phyloP scores from a whole-genome alignment of 2,329 filamentous ascomycete genomes.

The Scortechinia acanthostroma region DNA sequence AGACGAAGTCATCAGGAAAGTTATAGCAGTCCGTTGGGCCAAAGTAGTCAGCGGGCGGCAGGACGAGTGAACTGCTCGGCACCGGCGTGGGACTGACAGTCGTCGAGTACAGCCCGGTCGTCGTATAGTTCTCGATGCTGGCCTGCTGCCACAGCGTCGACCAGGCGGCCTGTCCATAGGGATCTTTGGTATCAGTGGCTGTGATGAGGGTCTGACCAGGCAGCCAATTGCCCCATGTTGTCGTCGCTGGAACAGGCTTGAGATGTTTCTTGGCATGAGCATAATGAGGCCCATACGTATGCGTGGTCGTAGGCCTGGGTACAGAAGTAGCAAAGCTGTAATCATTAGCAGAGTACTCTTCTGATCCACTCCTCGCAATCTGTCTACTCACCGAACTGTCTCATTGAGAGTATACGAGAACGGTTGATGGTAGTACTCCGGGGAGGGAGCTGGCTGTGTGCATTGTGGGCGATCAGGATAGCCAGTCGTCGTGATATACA shows the following conservation, averaged over 20 bases:
- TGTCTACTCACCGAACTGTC: conserved; percentile 7
- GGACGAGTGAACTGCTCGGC: conserved; percentile 41
- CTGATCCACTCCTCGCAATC: not conserved
- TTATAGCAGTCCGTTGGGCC: conserved; percentile 35
- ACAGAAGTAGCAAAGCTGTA: conserved; percentile 18
- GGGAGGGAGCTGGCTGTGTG: conserved; percentile 6
- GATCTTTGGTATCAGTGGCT: conserved; percentile 15
- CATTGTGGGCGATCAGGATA: conserved; percentile 14
- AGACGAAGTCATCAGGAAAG: conserved; percentile 36
- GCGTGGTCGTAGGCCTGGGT: conserved; percentile 15
- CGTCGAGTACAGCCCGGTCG: conserved; percentile 26
- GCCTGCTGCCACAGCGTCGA: conserved; percentile 19
- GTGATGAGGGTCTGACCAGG: conserved; percentile 12
- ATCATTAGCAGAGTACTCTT: not conserved
- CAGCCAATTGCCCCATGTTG: conserved; percentile 22
- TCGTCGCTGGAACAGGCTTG: conserved; percentile 12
- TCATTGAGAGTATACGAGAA: conserved; percentile 18
- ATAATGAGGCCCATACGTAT: conserved; percentile 14
- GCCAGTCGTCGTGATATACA: conserved; percentile 16
- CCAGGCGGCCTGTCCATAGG: conserved; percentile 24
- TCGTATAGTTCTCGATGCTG: conserved; percentile 16
- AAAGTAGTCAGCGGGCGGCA: conserved; percentile 43
- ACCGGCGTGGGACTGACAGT: conserved; percentile 47
- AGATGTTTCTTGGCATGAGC: conserved; percentile 13
- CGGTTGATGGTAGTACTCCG: conserved; percentile 13